Base-by-base conservation (phyloP, 2,329 filamentous ascomycete genomes). In the Monosporascus sp. region DNA sequence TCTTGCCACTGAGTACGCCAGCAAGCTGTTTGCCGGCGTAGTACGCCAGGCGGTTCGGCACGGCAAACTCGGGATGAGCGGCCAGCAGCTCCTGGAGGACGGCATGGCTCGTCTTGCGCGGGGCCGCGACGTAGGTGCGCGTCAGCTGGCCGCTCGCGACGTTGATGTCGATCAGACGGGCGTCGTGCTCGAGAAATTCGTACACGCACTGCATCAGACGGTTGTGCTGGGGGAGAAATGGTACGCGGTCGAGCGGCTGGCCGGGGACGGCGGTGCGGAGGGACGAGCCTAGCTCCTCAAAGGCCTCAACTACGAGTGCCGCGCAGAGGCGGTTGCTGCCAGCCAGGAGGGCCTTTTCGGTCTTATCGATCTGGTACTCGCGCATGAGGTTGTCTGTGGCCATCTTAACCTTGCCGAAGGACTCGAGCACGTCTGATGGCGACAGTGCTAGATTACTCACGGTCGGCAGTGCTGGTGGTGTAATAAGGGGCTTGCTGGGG, bases 1-100 rank as follows among this genome's bases (percentile, higher is more conserved):
- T 58, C 14, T 66, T 57, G 3, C 69, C 71, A 3, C 24, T 50
- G 2, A 68, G 49, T 1, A 65, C 61, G 3, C 60, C 54, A 5
- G 62, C 60, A 14, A 67, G 53, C 11, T 54, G 53, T 2, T 52
- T 49, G 1, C 64, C 65, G 3, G 50, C 57, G 31, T 59, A 53
- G 49, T 51, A 49, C 4, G 51, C 51, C n/a, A 56, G 41, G 35
- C 22, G 22, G 22, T 22, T 22, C 22, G 22, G 22, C 22, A 22
- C 22, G 22, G 22, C 22, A 22, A 22, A 22, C 22, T 22, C 22
- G 22, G 22, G 22, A 22, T 22, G 22, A 4, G 22, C 22, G 22
- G 22, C 22, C 22, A 22, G 22, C 22, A 22, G 22, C 22, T 22
- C 8, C 8, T 38, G 15, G 31, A 41, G 20, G 31, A 53, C 51